Evolutionary conservation across 352 stramenopile species (phyloP).

Genomic region (Saprolegnia parasitica): DNA sequence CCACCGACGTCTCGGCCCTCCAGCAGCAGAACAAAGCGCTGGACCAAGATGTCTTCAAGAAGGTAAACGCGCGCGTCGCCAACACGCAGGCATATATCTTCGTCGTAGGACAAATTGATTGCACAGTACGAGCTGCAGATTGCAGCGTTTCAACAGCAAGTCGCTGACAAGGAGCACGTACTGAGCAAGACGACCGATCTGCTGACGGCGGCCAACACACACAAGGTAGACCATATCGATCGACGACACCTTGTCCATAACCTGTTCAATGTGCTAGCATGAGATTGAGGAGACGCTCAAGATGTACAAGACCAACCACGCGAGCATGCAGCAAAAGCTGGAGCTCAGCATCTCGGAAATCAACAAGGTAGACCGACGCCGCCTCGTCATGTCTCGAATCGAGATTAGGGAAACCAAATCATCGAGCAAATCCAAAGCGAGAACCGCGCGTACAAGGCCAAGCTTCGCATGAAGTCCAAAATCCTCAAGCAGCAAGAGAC

Average conservation of each 20-base stretch:
- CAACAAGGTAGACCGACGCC: constrained; percentile 65
- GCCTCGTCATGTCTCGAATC: background rate
- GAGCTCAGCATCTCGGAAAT: constrained; percentile 87
- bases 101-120: constrained; percentile 82
- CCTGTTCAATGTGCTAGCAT: constrained; percentile 31
- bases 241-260: background rate
- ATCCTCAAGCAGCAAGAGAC: constrained; percentile 88
- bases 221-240: constrained; percentile 23
- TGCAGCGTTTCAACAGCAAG: constrained; percentile 65
- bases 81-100: no score
- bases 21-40: constrained; percentile 71
- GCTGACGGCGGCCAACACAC: constrained; percentile 4
- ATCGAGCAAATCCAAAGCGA: constrained; percentile 86
- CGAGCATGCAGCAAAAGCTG: constrained; percentile 78
- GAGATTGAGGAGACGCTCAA: constrained; percentile 83
- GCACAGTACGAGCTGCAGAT: constrained; percentile 69
- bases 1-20: constrained; percentile 49
- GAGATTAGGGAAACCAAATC: constrained; percentile 76
- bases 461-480: constrained; percentile 84
- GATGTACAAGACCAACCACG: constrained; percentile 84
- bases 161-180: constrained; percentile 32
- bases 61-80: background rate
- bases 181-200: constrained; percentile 18
- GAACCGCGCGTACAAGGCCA: constrained; percentile 64
- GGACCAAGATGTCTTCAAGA: constrained; percentile 62